Evolutionary conservation across 805 yeast species (phyloP).

Genomic region (Starmerella floricola): DNA sequence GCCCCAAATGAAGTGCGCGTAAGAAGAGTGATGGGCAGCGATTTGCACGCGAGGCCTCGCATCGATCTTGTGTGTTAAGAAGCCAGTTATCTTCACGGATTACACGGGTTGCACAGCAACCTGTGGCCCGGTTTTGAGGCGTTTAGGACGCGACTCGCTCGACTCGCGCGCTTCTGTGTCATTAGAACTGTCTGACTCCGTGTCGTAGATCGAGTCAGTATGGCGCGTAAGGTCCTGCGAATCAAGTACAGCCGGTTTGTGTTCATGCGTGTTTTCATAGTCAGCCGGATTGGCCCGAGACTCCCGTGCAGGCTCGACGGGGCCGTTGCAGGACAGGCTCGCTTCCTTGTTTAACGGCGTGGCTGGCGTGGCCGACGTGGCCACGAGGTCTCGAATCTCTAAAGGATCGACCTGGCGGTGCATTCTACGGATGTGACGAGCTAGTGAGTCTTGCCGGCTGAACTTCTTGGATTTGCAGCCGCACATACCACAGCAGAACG

Average conservation of each 20-base stretch:
- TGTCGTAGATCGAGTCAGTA: neutral
- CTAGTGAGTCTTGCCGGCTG: slow-evolving; percentile 17
- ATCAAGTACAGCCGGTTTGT: too few relatives aligned
- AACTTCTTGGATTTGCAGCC: slow-evolving; percentile 41
- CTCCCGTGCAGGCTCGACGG: neutral
- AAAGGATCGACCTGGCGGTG: slow-evolving; percentile 2
- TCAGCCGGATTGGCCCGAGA: too few relatives aligned
- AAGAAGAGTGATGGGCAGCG: too few relatives aligned
- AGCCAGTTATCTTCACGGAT: neutral
- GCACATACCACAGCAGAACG: slow-evolving; percentile 77
- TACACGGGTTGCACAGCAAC: neutral
- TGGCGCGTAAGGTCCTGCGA: too few relatives aligned
- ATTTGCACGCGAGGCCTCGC: too few relatives aligned
- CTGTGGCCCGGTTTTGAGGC: neutral
- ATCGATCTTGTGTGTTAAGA: neutral
- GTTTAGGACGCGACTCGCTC: neutral
- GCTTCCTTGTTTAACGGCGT: neutral
- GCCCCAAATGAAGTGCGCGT: too few relatives aligned
- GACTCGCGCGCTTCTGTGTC: neutral
- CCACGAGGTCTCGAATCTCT: neutral
- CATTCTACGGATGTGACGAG: slow-evolving; percentile 16
- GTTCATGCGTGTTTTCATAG: too few relatives aligned
- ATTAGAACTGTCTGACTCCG: neutral
- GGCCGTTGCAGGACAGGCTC: neutral
- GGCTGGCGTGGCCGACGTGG: neutral